Conservation (phyloP, 2,329 filamentous ascomycete species). For the Neopestalotiopsis clavispora region DNA sequence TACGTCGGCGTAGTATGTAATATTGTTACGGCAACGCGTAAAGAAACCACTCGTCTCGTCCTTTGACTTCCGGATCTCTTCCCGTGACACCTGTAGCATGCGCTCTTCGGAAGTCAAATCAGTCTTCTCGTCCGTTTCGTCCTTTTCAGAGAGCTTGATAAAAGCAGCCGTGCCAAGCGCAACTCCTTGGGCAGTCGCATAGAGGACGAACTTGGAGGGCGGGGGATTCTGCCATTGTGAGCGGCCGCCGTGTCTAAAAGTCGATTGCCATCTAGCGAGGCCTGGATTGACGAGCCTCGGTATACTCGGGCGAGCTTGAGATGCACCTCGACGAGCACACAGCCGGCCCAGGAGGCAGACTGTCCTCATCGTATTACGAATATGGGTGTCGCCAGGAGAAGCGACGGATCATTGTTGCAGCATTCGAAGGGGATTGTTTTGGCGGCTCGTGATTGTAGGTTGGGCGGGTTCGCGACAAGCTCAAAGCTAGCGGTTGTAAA, state of each 20-base stretch:
- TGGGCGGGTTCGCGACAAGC: not conserved
- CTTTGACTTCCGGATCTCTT: conserved; percentile 76
- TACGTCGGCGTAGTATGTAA: conserved; percentile 71
- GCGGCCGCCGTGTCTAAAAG: conserved; percentile 21
- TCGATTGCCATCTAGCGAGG: conserved; percentile 25
- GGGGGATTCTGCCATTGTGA: conserved; percentile 20
- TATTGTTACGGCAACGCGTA: conserved; percentile 58
- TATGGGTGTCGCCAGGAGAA: not conserved
- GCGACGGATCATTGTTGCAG: conserved; percentile 20
- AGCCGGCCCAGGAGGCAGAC: conserved; percentile 48
- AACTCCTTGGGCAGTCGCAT: conserved; percentile 42
- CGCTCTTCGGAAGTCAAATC: conserved; percentile 77
- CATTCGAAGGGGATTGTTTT: not conserved
- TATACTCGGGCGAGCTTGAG: conserved; percentile 19
- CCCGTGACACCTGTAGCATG: conserved; percentile 83
- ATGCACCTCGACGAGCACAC: conserved; percentile 40
- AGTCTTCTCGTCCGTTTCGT: conserved; percentile 46
- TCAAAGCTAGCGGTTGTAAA: not conserved
- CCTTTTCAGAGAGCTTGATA: conserved; percentile 60
- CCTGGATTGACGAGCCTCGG: conserved; percentile 5
- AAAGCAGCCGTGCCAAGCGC: conserved; percentile 61
- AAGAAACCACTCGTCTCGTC: conserved; percentile 66
- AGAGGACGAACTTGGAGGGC: conserved; percentile 40
- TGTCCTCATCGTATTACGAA: conserved; percentile 48
- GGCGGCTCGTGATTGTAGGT: not conserved